A percentile compares a stretch with the other conserved stretches of the same genome.
phyloP scores from a whole-genome alignment of 106 monocot species.

The Triglochin maritima region DNA sequence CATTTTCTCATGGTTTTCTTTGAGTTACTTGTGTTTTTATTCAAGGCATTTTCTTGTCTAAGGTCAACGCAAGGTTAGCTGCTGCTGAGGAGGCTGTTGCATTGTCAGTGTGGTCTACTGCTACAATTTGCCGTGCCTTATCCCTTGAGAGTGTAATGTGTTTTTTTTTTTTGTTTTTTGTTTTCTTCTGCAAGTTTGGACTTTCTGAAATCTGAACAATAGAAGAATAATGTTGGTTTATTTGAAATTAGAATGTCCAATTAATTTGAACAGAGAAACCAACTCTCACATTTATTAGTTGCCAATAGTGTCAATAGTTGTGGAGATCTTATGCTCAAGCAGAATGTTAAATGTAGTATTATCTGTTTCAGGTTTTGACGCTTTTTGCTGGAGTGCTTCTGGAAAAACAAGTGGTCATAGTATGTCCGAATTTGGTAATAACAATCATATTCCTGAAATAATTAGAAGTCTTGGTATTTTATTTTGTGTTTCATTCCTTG shows the following conservation, averaged over 20 bases:
- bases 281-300: no score
- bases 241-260: no score
- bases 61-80: slow-evolving; percentile 72
- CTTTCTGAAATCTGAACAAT: no score
- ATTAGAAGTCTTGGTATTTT: no score
- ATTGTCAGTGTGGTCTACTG: slow-evolving; percentile 77
- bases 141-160: slow-evolving; percentile 87
- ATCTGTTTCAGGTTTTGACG: slow-evolving; percentile 58
- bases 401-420: slow-evolving; percentile 80
- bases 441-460: no score
- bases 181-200: background rate
- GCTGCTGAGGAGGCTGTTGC: slow-evolving; percentile 94
- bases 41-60: slow-evolving; percentile 13
- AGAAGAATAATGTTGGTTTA: no score
- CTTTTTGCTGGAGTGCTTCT: slow-evolving; percentile 70
- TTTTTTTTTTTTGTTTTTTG: slow-evolving; percentile 6
- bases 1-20: background rate
- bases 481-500: background rate
- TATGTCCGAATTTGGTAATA: slow-evolving; percentile 83
- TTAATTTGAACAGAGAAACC: no score
- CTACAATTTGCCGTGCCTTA: slow-evolving; percentile 76
- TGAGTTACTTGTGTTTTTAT: background rate
- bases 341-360: background rate
- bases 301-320: no score
- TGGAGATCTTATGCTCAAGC: no score